Conservation (phyloP, 2,329 filamentous ascomycete genomes). For the Arthrobotrys entomopaga region DNA sequence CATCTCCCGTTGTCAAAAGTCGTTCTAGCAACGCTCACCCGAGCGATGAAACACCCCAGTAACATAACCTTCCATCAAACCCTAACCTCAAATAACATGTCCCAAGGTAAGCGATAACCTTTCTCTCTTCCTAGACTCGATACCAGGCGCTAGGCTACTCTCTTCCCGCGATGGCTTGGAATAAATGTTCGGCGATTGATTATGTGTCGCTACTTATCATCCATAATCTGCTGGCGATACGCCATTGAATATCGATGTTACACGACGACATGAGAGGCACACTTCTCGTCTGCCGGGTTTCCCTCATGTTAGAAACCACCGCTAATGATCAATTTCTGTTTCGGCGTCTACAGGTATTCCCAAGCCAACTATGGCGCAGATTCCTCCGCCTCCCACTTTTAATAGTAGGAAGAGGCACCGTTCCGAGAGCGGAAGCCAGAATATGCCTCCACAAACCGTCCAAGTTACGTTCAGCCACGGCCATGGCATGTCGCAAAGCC, state of each 20-base stretch:
- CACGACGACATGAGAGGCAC: neutral
- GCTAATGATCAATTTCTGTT: slow-evolving; percentile 1
- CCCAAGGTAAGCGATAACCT: slow-evolving; percentile 30
- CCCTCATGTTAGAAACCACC: neutral
- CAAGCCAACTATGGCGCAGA: slow-evolving; percentile 39
- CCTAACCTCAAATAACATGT: slow-evolving; percentile 50
- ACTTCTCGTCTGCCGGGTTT: neutral
- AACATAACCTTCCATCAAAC: slow-evolving; percentile 53
- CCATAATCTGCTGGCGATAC: neutral
- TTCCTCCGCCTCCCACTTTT: slow-evolving; percentile 36
- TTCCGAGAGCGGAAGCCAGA: slow-evolving; percentile 31
- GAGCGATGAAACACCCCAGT: slow-evolving; percentile 41
- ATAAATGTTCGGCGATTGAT: no score
- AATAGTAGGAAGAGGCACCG: slow-evolving; percentile 40
- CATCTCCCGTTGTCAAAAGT: slow-evolving; percentile 11
- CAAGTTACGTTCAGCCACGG: slow-evolving; percentile 36
- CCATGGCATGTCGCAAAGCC: slow-evolving; percentile 48
- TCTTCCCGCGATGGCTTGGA: no score
- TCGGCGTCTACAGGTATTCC: slow-evolving; percentile 31
- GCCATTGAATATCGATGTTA: neutral
- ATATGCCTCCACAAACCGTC: slow-evolving; percentile 42
- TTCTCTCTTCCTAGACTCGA: neutral
- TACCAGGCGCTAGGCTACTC: no score
- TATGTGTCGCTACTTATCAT: neutral
- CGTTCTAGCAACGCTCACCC: slow-evolving; percentile 50